Base-by-base conservation (phyloP, 768 basidiomycete species). In the Auriscalpium orientale region DNA sequence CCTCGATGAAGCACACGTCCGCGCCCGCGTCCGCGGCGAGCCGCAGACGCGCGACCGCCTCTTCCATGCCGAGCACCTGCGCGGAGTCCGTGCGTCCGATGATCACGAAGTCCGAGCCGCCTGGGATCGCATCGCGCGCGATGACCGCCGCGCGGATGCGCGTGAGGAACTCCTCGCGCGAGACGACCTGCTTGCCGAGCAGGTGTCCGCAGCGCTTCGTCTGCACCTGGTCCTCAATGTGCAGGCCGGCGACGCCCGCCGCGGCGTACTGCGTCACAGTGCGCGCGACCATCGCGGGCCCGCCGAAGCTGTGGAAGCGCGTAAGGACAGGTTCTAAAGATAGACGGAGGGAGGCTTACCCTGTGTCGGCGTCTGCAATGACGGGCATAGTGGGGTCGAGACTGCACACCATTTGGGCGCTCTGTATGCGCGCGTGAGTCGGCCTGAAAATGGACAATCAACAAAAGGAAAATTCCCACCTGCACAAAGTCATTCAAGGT, bases 221-320 rank as follows among this genome's bases (percentile, higher is more conserved):
- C 66, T 89, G 88, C 1, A 89, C 85, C 70, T 90, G 87, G 64
- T 89, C 87, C 68, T 90, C 87, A 40, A 90, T 89, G 66, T 90
- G 87, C 63, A 87, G 75, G 4, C 74, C 88, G 16, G 87, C 88
- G 20, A 89, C 81, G 33, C 88, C 87, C 13, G 84, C 80, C 47
- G 78, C 77, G 4, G 72, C 79, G 58, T 89, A 89, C 67, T 86
- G 80, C n/a, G 72, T 77, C 10, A 90, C 83, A 3, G 87, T 89
- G 40, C 87, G 85, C 11, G 85, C 84, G 33, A 89, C 81, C 76
- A 83, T 89, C 10, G 81, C 79, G 1, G 86, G 82, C 16, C 87
- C 87, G 60, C 87, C 87, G 59, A 89, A 89, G 12, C 76, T 77
- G 43, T 53, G 22, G 4, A 38, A 22, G 28, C 8, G 40, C 37